phyloP scores from a whole-genome alignment of 139 green algal species.

The Haematococcus lacustris region DNA sequence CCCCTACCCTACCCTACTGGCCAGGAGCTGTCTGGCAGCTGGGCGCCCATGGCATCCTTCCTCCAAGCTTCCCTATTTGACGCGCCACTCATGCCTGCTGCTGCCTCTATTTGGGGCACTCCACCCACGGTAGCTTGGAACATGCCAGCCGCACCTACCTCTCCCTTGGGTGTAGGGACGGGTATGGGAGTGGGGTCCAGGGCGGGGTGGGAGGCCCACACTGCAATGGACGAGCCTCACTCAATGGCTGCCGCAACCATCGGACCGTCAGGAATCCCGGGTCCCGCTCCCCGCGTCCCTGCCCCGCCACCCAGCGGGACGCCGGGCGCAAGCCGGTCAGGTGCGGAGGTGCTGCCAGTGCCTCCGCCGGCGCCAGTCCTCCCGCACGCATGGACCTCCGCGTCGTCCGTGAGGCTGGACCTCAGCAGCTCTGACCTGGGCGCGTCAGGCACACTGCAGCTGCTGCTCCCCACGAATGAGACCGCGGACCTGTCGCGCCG shows the following conservation, averaged over 20 bases:
- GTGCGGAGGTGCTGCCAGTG: conserved; percentile 6
- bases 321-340: background rate
- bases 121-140: background rate
- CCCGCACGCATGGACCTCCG: background rate
- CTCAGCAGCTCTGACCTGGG: background rate
- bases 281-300: background rate
- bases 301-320: background rate
- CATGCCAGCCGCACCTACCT: background rate
- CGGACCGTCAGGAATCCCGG: background rate
- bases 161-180: background rate
- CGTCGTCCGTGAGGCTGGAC: background rate
- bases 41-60: background rate
- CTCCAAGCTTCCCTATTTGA: background rate
- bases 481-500: conserved; percentile 14
- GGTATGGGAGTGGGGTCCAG: background rate
- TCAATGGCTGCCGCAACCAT: background rate
- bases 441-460: background rate
- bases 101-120: background rate
- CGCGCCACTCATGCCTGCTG: background rate
- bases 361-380: conserved; percentile 1
- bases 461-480: conserved; percentile 28
- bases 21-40: background rate
- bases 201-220: background rate
- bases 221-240: background rate
- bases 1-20: background rate